Evolutionary conservation across 208 protist species (phyloP).

Genomic region (Kentomonas sorsogonicus): DNA sequence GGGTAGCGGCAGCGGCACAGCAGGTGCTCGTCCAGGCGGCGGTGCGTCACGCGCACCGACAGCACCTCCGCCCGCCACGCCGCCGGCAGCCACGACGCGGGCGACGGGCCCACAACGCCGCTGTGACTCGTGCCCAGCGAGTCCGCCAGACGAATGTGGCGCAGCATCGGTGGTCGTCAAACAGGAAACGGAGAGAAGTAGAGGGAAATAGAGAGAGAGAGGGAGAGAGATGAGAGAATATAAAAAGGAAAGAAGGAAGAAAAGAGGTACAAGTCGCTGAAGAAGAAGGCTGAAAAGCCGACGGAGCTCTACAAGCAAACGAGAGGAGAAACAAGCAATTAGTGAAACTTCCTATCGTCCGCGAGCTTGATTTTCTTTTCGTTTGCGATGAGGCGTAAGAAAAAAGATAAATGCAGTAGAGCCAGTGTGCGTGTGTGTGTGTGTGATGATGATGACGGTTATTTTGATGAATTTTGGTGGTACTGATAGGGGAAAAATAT

Average conservation of each 20-base stretch:
- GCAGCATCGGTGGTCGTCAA: conserved; percentile 25
- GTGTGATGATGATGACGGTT: too few relatives aligned
- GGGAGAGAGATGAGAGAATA: background rate
- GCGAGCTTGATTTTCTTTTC: too few relatives aligned
- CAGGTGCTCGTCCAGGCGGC: conserved; percentile 13
- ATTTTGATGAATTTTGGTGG: too few relatives aligned
- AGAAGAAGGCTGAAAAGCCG: background rate
- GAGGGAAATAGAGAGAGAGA: background rate
- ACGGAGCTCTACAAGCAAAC: too few relatives aligned
- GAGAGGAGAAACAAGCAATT: too few relatives aligned
- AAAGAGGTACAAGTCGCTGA: conserved; percentile 4
- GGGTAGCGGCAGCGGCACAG: conserved; percentile 54
- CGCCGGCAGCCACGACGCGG: conserved; percentile 3
- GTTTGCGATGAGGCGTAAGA: too few relatives aligned
- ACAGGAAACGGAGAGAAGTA: conserved; percentile 1
- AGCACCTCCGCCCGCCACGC: conserved; percentile 21
- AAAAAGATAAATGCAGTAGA: too few relatives aligned
- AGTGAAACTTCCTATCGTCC: too few relatives aligned
- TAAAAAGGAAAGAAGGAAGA: background rate
- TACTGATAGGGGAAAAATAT: too few relatives aligned
- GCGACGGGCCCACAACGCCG: too few relatives aligned
- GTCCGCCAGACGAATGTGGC: conserved; percentile 43
- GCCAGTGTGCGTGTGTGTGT: too few relatives aligned
- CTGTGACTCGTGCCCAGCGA: background rate
- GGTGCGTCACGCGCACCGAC: conserved; percentile 27